Evolutionary conservation across 225 moss, liverwort and hornwort species (phyloP).

Genomic region (Marchantia paleacea): DNA sequence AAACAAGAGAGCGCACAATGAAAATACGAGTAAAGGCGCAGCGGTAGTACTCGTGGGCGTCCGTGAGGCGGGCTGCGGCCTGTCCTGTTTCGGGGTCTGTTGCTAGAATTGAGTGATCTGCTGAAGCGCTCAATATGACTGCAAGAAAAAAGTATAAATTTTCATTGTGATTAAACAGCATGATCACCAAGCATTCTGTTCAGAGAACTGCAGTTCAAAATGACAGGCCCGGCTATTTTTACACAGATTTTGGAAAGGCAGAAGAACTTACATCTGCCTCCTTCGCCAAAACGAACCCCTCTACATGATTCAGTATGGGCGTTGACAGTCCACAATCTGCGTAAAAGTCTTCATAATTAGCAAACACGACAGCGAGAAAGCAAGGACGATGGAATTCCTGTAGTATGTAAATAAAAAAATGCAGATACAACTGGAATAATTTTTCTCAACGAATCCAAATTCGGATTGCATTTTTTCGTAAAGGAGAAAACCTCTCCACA

Average conservation of each 20-base stretch:
- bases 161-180: neutral
- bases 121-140: slow-evolving; percentile 61
- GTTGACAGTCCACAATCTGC: slow-evolving; percentile 54
- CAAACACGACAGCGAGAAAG: neutral
- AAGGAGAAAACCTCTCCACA: neutral
- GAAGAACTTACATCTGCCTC: slow-evolving; percentile 54
- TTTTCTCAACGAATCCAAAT: too few species aligned
- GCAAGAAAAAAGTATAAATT: slow-evolving; percentile 5
- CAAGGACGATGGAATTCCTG: neutral
- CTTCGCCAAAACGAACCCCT: slow-evolving; percentile 78
- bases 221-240: neutral
- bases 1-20: neutral
- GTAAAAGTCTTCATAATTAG: neutral
- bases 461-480: neutral
- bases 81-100: slow-evolving; percentile 80
- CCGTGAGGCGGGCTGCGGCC: slow-evolving; percentile 59
- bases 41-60: slow-evolving; percentile 47
- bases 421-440: neutral
- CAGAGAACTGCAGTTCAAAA: neutral
- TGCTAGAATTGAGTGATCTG: slow-evolving; percentile 78
- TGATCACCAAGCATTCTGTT: neutral
- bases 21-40: neutral
- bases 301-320: slow-evolving; percentile 87
- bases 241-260: too few species aligned
- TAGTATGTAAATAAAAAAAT: neutral